These are phyloP conservation scores for Ocimum tenuiflorum DNA, from an alignment of 257 asterid species.

Conservation along the genomic window DNA sequence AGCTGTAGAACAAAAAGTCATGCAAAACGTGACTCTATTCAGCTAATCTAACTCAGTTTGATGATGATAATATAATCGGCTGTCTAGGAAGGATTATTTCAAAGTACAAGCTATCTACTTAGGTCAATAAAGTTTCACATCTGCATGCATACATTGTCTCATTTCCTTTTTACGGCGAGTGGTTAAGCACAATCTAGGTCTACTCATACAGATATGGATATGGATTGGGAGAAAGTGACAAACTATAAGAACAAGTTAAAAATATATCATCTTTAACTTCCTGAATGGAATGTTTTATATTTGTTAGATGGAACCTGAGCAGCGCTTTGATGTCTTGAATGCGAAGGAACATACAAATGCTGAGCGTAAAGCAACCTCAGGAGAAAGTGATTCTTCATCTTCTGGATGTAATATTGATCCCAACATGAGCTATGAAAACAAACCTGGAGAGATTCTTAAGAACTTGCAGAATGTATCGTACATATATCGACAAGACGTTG, in stretches of 20 bases:
- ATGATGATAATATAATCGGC: not conserved
- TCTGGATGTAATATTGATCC: slow-evolving; percentile 27
- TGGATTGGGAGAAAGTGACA: not conserved
- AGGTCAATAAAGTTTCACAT: not conserved
- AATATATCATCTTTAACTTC: not conserved
- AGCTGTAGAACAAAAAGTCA: not conserved
- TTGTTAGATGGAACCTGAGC: slow-evolving; percentile 62
- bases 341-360: slow-evolving; percentile 27
- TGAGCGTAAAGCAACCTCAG: slow-evolving; percentile 19
- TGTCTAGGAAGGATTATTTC: too few relatives aligned
- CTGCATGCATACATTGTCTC: not conserved
- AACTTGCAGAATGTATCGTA: slow-evolving; percentile 49
- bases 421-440: slow-evolving; percentile 28
- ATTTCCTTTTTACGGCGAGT: not conserved
- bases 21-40: not conserved
- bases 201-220: not conserved
- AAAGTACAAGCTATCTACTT: too few relatives aligned
- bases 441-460: slow-evolving; percentile 50
- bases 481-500: slow-evolving; percentile 88
- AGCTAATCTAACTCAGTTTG: not conserved
- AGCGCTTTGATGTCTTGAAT: slow-evolving; percentile 35
- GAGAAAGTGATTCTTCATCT: slow-evolving; percentile 29
- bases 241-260: not conserved
- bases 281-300: slow-evolving; percentile 15
- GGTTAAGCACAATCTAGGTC: not conserved